Evolutionary conservation across 306 rosid species (phyloP).

Genomic region (Malus sylvestris): DNA sequence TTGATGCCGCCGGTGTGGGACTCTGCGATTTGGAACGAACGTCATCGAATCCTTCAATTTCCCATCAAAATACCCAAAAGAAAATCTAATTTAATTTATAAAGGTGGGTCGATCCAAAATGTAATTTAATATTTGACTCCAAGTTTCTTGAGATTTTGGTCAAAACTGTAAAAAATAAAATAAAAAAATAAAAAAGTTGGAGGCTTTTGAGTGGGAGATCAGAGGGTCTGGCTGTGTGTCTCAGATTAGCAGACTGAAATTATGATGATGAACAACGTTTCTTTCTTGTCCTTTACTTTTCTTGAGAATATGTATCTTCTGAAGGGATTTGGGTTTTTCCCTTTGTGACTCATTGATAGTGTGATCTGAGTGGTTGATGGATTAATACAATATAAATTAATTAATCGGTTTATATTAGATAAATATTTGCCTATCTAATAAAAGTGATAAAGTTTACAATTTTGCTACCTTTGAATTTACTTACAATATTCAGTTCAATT

Average conservation of each 20-base stretch:
- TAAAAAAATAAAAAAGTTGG: background rate
- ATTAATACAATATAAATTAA: no score
- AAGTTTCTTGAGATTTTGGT: background rate
- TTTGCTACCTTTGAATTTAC: no score
- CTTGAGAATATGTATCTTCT: background rate
- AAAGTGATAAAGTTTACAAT: no score
- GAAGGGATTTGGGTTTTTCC: background rate
- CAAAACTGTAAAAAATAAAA: background rate
- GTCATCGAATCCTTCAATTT: background rate
- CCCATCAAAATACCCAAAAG: background rate
- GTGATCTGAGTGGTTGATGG: fast-evolving
- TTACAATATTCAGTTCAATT: background rate
- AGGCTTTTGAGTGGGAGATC: background rate
- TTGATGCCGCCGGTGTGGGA: background rate
- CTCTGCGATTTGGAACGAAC: background rate
- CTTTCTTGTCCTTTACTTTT: background rate
- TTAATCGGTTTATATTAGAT: no score
- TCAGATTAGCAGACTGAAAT: background rate
- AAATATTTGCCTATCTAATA: no score
- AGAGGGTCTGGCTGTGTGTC: background rate
- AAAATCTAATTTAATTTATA: background rate
- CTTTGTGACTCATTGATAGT: background rate
- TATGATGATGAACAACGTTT: background rate
- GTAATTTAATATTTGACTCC: background rate
- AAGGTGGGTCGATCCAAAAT: background rate